Evolutionary conservation across 106 monocot genomes (phyloP).

Genomic region (Xerophyta viscosa): DNA sequence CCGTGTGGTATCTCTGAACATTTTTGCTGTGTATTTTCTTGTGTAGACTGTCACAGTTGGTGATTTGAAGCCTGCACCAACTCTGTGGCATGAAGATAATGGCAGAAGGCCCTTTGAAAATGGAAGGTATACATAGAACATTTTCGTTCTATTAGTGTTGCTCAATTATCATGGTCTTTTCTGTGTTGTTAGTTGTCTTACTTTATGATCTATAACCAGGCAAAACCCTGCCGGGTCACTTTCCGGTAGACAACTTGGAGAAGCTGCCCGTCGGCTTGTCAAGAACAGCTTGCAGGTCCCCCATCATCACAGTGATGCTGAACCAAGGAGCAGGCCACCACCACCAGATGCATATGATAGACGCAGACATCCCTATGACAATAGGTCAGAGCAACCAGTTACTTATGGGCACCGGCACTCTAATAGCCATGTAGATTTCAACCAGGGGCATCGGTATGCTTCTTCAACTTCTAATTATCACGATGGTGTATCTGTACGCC

Average conservation of each 20-base stretch:
- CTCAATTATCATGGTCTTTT: too few relatives aligned
- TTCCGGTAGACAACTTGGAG: constrained; percentile 75
- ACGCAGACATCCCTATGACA: constrained; percentile 12
- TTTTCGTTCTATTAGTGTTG: background rate
- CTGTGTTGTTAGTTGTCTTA: too few relatives aligned
- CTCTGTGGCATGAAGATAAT: constrained; percentile 91
- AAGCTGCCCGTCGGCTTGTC: constrained; percentile 87
- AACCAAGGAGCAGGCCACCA: constrained; percentile 14
- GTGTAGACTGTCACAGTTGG: constrained; percentile 53
- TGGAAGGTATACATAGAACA: constrained; percentile 29
- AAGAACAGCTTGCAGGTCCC: constrained; percentile 56
- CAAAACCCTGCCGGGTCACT: constrained; percentile 45
- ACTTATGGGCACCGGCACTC: constrained; percentile 10
- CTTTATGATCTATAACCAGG: constrained; percentile 22
- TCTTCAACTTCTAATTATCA: constrained; percentile 23
- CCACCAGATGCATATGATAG: constrained; percentile 27
- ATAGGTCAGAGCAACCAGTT: constrained; percentile 17
- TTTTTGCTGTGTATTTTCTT: background rate
- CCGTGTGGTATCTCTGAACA: background rate
- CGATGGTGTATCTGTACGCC: constrained; percentile 12
- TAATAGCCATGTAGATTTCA: constrained; percentile 3
- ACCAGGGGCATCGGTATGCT: constrained; percentile 13
- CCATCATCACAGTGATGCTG: background rate
- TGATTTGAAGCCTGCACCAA: constrained; percentile 88
- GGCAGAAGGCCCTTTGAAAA: constrained; percentile 63